phyloP scores from a whole-genome alignment of 352 stramenopile genomes.

The Pythium aristosporum region DNA sequence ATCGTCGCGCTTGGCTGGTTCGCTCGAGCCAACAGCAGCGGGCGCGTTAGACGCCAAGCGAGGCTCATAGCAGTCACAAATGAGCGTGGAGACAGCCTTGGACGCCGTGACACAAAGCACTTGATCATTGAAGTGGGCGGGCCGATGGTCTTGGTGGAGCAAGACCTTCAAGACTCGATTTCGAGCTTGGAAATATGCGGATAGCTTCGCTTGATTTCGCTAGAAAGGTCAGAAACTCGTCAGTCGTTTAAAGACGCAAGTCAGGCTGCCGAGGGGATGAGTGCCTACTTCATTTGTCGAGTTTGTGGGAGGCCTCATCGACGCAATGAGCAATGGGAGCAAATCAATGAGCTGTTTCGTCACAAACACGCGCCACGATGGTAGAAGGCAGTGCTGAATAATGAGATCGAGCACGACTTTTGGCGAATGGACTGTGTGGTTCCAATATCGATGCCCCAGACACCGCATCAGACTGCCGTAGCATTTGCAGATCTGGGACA shows the following conservation, averaged over 20 bases:
- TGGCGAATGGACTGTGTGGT: slow-evolving; percentile 69
- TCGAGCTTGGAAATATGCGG: slow-evolving; percentile 63
- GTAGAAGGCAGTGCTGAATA: slow-evolving; percentile 61
- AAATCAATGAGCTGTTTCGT: slow-evolving; percentile 82
- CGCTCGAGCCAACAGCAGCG: slow-evolving; percentile 19
- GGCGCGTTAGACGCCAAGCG: slow-evolving; percentile 20
- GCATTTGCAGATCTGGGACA: slow-evolving; percentile 73
- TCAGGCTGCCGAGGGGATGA: too few species aligned
- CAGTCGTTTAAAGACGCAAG: neutral
- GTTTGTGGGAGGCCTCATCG: slow-evolving; percentile 64
- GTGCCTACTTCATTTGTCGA: slow-evolving; percentile 38
- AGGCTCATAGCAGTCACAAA: slow-evolving; percentile 79
- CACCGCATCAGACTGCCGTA: slow-evolving; percentile 73
- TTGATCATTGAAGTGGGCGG: slow-evolving; percentile 49
- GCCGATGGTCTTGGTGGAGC: slow-evolving; percentile 44
- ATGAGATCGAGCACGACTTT: slow-evolving; percentile 68
- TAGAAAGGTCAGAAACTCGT: neutral
- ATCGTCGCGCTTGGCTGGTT: slow-evolving; percentile 46
- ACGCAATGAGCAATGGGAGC: slow-evolving; percentile 57
- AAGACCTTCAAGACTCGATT: slow-evolving; percentile 57
- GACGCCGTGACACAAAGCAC: slow-evolving; percentile 49
- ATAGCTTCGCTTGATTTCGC: slow-evolving; percentile 34
- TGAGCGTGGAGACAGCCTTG: slow-evolving; percentile 65
- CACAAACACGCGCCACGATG: slow-evolving; percentile 72
- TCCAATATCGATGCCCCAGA: slow-evolving; percentile 82